A percentile compares a stretch with the other conserved stretches of the same genome.
Conservation (phyloP, 1,284 basidiomycete genomes). For the Cutaneotrichosporon cutaneum region DNA sequence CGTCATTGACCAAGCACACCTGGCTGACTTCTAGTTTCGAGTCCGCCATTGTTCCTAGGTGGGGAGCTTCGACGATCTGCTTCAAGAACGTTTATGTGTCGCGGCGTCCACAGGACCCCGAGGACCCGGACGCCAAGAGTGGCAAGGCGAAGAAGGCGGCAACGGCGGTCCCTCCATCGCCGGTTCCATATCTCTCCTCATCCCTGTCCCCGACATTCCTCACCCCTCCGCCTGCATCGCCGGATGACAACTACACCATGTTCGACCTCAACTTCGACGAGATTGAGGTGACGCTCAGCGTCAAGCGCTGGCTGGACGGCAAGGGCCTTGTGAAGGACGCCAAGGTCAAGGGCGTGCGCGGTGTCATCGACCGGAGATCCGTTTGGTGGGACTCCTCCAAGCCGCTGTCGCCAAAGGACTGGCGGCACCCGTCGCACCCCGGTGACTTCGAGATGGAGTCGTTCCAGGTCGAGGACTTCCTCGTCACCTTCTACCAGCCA, state of each 20-base stretch:
- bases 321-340: conserved; percentile 91
- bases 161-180: conserved; percentile 39
- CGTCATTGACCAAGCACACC: conserved; percentile 14
- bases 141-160: conserved; percentile 31
- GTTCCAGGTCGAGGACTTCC: conserved; percentile 84
- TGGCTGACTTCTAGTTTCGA: conserved; percentile 63
- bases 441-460: conserved; percentile 93
- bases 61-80: conserved; percentile 91
- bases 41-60: conserved; percentile 95
- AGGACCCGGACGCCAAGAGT: conserved; percentile 46
- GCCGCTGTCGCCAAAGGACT: conserved; percentile 73
- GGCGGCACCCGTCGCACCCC: conserved; percentile 67
- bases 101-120: conserved; percentile 60
- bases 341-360: conserved; percentile 88
- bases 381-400: conserved; percentile 82
- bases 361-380: conserved; percentile 86
- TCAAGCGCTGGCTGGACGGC: conserved; percentile 91
- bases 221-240: conserved; percentile 30
- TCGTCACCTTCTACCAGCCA: conserved; percentile 94
- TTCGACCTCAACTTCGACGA: conserved; percentile 91
- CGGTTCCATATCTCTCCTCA: conserved; percentile 44
- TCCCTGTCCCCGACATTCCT: conserved; percentile 41
- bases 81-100: conserved; percentile 97
- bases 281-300: conserved; percentile 92
- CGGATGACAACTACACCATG: conserved; percentile 68